Base-by-base conservation (phyloP, 371 early-diverging fungal genomes). In the Mucor lusitanicus region DNA sequence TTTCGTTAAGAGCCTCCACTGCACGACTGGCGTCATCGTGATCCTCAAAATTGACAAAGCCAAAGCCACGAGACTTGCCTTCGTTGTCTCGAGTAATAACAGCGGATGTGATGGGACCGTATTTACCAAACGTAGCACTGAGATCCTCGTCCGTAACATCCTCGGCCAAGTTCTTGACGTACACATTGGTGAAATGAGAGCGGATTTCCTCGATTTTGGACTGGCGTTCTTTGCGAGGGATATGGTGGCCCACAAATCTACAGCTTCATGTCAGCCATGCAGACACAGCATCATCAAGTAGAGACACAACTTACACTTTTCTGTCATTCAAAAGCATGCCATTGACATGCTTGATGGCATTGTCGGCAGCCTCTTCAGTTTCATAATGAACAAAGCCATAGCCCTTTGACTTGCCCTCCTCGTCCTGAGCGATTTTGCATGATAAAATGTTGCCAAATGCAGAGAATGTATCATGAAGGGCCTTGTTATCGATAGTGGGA, bases 381-480 rank as follows among this genome's bases (percentile, higher is more conserved):
- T 95, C 95, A 83, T 94, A 98, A 85, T 98, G 97, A 60, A 96
- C 97, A 75, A 95, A 98, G n/a, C 96, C 98, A 80, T 93, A 96
- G n/a, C 99, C 97, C 72, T 89, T 91, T 69, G 91, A 90, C 54
- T 69, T 72, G 39, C 94, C 94, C 40, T 91, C 82, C n/a, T 78
- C 75, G 69, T 94, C 92, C 61, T 82, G 83, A 35, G 92, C 94
- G 50, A 98, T 95, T 83, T 98, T 98, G 90, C 97, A 97, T 71
- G 91, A 92, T 25, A 95, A 77, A 64, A 98, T 97, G 74, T 87
- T 81, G 40, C 99, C 99, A 71, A 98, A 98, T 35, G 95, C 91
- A 30, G 91, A 85, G 78, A 98, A 98, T 33, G 97, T 97, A 80
- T 97, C 97, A 78, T 96, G 92, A 48, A 98, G 89, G 17, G 97